phyloP scores from a whole-genome alignment of 2,329 filamentous ascomycete genomes.

The Cordyceps tenuipes region DNA sequence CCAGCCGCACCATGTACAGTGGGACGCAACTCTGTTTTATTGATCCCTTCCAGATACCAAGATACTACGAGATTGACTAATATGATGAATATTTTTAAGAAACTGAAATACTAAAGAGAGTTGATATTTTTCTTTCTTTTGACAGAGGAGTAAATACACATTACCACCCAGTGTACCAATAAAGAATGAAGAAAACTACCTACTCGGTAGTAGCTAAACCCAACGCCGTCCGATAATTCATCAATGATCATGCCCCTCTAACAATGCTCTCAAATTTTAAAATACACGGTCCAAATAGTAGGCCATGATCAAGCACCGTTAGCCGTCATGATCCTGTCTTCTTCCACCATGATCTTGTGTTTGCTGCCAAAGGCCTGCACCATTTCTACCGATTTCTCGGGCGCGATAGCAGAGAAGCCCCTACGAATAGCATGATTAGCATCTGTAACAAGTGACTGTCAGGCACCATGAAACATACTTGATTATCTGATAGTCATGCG shows the following conservation, averaged over 20 bases:
- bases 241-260: conserved; percentile 1
- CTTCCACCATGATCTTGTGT: conserved; percentile 52
- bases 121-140: too few relatives aligned
- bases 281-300: not conserved
- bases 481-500: conserved; percentile 63
- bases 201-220: too few relatives aligned
- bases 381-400: conserved; percentile 58
- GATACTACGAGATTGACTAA: too few relatives aligned
- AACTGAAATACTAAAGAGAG: too few relatives aligned
- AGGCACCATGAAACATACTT: conserved; percentile 43
- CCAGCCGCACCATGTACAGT: not conserved
- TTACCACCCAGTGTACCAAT: not conserved
- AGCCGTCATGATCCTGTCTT: conserved; percentile 60
- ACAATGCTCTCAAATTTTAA: not conserved
- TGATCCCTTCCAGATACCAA: too few relatives aligned
- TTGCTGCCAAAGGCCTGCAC: conserved; percentile 54
- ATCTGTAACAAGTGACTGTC: not conserved
- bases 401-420: conserved; percentile 69
- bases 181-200: not conserved
- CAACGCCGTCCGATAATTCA: conserved; percentile 1
- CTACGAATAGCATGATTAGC: conserved; percentile 32
- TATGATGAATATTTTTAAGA: too few relatives aligned
- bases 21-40: too few relatives aligned
- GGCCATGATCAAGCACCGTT: conserved; percentile 10
- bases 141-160: too few relatives aligned